Evolutionary conservation across 805 yeast genomes (phyloP).

Genomic region (Huiozyma naganishii): DNA sequence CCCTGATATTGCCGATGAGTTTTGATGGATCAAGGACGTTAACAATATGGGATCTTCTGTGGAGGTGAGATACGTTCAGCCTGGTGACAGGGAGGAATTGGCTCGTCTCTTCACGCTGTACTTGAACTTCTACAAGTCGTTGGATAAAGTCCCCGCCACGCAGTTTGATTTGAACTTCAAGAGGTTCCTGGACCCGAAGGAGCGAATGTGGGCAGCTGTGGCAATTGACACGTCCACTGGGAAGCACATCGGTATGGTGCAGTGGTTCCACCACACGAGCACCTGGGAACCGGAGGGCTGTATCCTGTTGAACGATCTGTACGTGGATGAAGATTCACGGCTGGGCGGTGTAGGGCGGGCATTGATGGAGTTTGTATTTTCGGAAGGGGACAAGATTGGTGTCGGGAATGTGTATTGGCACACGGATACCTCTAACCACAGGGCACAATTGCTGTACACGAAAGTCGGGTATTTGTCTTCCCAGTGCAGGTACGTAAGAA

Average conservation of each 20-base stretch:
- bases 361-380: slow-evolving; percentile 38
- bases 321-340: slow-evolving; percentile 32
- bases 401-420: slow-evolving; percentile 40
- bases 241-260: slow-evolving; percentile 38
- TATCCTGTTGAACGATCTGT: slow-evolving; percentile 42
- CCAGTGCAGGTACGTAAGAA: slow-evolving; percentile 28
- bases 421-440: slow-evolving; percentile 41
- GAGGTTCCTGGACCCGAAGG: slow-evolving; percentile 35
- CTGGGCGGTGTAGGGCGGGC: slow-evolving; percentile 38
- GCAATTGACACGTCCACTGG: slow-evolving; percentile 30
- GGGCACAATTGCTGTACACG: slow-evolving; percentile 45
- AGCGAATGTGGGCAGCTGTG: slow-evolving; percentile 38
- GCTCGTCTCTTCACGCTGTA: slow-evolving; percentile 35
- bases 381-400: slow-evolving; percentile 34
- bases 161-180: slow-evolving; percentile 34
- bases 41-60: neutral
- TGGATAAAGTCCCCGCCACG: slow-evolving; percentile 11
- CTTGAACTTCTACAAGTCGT: slow-evolving; percentile 32
- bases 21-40: too few species aligned
- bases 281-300: slow-evolving; percentile 40
- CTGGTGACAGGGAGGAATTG: slow-evolving; percentile 36
- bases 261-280: slow-evolving; percentile 36
- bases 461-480: slow-evolving; percentile 37
- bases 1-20: too few species aligned
- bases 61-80: slow-evolving; percentile 31